These are phyloP conservation scores for Tricladium varicosporioides DNA, from an alignment of 2,329 filamentous ascomycete genomes.

Conservation along the genomic window DNA sequence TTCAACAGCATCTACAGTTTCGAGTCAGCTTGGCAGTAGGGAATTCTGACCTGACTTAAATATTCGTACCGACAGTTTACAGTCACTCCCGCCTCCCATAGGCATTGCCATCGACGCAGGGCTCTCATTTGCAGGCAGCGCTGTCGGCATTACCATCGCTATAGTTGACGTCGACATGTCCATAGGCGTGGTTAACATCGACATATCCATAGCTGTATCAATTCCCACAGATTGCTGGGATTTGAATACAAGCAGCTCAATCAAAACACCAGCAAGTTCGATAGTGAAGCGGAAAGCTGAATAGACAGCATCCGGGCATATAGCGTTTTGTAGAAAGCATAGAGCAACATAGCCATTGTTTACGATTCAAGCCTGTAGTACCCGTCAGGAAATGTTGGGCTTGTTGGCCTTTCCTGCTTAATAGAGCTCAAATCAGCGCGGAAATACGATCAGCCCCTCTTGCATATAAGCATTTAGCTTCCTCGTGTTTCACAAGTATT, in stretches of 20 bases:
- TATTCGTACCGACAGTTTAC: constrained; percentile 23
- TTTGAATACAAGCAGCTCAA: background rate
- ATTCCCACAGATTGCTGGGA: background rate
- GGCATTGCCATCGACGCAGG: constrained; percentile 16
- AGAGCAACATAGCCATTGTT: no score
- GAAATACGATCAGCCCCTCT: background rate
- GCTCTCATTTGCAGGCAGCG: background rate
- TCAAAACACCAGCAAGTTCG: no score
- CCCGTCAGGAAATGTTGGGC: no score
- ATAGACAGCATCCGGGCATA: no score
- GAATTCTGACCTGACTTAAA: background rate
- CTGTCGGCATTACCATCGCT: background rate
- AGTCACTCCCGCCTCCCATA: constrained; percentile 17
- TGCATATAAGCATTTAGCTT: background rate
- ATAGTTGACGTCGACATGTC: background rate
- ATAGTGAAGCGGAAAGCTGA: no score
- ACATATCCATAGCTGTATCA: background rate
- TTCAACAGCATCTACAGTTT: constrained; percentile 26
- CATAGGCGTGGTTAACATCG: constrained; percentile 1
- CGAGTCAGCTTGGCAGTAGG: background rate
- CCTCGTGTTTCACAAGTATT: no score
- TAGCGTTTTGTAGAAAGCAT: no score
- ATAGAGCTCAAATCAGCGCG: constrained; percentile 15
- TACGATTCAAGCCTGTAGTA: no score
- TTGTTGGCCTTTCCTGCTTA: no score